Percentiles rank a stretch among this genome's conserved stretches.
phyloP scores from a whole-genome alignment of 768 basidiomycete genomes.

The Calocybe cyanea region DNA sequence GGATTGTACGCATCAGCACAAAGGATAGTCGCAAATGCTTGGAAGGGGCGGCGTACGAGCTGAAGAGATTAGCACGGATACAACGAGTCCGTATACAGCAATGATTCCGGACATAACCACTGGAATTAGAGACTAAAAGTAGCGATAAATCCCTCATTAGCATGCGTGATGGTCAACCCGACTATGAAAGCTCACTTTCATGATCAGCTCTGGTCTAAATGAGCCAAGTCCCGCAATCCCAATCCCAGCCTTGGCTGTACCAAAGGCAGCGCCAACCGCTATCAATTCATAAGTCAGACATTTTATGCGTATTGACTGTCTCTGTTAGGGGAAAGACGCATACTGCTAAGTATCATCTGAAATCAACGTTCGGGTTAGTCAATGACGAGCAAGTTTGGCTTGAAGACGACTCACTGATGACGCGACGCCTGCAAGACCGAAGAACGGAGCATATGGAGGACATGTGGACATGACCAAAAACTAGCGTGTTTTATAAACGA shows the following conservation, averaged over 20 bases:
- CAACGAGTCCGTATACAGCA: conserved; percentile 95
- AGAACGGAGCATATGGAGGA: conserved; percentile 96
- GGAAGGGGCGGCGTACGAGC: conserved; percentile 29
- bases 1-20: conserved; percentile 13
- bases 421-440: conserved; percentile 97
- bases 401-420: conserved; percentile 60
- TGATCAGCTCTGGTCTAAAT: conserved; percentile 94
- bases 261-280: conserved; percentile 95
- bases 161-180: background rate
- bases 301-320: background rate
- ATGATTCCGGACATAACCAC: conserved; percentile 99
- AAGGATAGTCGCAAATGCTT: background rate
- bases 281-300: conserved; percentile 6
- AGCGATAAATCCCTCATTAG: background rate
- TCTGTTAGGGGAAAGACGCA: conserved; percentile 30
- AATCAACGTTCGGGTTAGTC: background rate
- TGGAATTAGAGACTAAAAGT: conserved; percentile 79
- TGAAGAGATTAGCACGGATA: conserved; percentile 88
- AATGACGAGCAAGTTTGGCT: conserved; percentile 1
- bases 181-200: conserved; percentile 66
- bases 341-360: conserved; percentile 96
- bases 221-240: conserved; percentile 93
- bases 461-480: conserved; percentile 55
- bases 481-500: background rate
- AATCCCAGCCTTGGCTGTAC: conserved; percentile 95